These are phyloP conservation scores for Bothriochloa decipiens DNA, from an alignment of 176 grass and related monocot species.

Conservation along the genomic window DNA sequence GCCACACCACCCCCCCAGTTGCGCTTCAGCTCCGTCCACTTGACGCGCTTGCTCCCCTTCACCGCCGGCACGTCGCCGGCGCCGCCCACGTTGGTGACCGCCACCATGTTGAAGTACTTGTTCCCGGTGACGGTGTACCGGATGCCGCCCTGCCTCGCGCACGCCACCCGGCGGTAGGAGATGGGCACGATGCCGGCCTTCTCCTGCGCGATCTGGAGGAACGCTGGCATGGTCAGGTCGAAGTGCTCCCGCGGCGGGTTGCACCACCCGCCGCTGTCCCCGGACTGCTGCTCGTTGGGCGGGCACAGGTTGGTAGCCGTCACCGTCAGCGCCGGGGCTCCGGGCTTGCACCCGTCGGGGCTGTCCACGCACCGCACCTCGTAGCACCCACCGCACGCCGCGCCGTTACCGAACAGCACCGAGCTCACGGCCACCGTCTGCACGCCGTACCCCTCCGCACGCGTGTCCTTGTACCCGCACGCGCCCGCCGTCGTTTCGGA, in stretches of 20 bases:
- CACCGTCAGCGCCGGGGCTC: too few species aligned
- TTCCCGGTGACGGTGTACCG: constrained; percentile 66
- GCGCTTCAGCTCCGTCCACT: too few species aligned
- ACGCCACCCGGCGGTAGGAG: constrained; percentile 58
- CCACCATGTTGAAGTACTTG: constrained; percentile 74
- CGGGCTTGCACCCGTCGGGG: constrained; percentile 60
- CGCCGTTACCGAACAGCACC: constrained; percentile 57
- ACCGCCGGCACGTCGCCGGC: constrained; percentile 61
- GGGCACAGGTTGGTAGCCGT: constrained; percentile 76
- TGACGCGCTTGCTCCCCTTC: constrained; percentile 63
- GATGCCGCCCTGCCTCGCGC: constrained; percentile 59
- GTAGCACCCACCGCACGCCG: constrained; percentile 75
- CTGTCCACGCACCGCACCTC: constrained; percentile 71
- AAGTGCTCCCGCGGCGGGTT: constrained; percentile 79
- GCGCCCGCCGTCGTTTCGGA: constrained; percentile 56
- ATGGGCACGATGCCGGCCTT: constrained; percentile 76
- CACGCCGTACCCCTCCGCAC: too few species aligned
- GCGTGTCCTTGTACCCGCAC: too few species aligned
- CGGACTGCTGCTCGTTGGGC: constrained; percentile 35
- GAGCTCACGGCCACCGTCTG: constrained; percentile 80
- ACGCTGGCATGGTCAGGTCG: constrained; percentile 75
- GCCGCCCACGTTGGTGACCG: constrained; percentile 63
- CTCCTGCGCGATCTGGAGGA: constrained; percentile 67
- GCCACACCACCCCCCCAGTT: too few species aligned
- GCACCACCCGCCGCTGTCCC: constrained; percentile 82